Evolutionary conservation across 176 grass and related monocot species (phyloP), one percentile per base, ranked within the genome.

Genomic region (Pontederia paniculata): DNA sequence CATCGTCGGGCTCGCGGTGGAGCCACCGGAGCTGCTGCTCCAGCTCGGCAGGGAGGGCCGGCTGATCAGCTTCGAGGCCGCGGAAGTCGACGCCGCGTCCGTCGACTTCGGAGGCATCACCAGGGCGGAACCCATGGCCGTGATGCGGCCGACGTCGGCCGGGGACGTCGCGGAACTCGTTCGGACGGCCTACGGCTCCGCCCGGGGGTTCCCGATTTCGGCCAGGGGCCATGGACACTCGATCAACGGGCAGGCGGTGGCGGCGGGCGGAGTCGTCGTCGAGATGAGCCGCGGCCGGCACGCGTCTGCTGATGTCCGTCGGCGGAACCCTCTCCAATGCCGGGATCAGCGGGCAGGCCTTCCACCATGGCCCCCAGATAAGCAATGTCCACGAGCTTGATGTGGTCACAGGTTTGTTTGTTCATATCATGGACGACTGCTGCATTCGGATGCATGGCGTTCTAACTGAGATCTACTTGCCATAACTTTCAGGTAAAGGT

Each of bases 381-480:
- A 37, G 28, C 28, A 37, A 37, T 37, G 28, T 37, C 5, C 7
- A 37, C 28, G 28, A 37, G 28, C 28, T 37, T 37, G 28, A 37
- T 37, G 28, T 37, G 28, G 28, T 37, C 28, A 37, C 28, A 37
- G 28, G 28, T 37, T 5, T 37, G 7, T 6, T n/a, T 37, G 28
- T 37, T 37, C 28, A 5, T 37, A 37, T 97, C 86, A 7, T 97
- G 91, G 91, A 97, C 93, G 14, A 83, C 88, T 73, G 87, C 66
- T 84, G 77, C 74, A 91, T 88, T 70, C 73, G 84, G 64, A 77
- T 90, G 80, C 80, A 90, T 50, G 93, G 90, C 54, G 72, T 97
- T 37, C 83, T 97, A 57, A 97, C 93, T 20, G 91, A 85, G 43
- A 10, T 70, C 12, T 48, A 23, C 18, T 62, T 10, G 12, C 10